These are phyloP conservation scores for Debaryomyces sp. DNA, from an alignment of 1,139 yeast genomes.

Conservation along the genomic window DNA sequence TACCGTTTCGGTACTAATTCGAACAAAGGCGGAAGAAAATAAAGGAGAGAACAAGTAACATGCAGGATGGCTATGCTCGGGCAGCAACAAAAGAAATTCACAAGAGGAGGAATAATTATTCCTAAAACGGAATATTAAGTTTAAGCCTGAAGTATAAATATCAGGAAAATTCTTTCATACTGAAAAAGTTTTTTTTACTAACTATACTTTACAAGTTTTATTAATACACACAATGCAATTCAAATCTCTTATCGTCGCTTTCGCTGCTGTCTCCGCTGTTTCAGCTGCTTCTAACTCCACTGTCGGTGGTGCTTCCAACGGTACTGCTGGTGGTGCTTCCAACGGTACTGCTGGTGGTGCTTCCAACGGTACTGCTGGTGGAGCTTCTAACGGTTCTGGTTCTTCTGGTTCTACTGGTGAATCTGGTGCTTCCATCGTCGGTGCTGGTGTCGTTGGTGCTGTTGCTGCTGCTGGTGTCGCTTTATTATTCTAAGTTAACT, in stretches of 20 bases:
- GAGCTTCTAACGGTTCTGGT: too few relatives aligned
- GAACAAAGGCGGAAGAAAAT: slow-evolving; percentile 4
- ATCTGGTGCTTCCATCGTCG: slow-evolving; percentile 23
- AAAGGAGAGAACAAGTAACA: background rate
- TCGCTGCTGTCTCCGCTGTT: slow-evolving; percentile 12
- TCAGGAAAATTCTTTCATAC: background rate
- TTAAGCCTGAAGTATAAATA: slow-evolving; percentile 3
- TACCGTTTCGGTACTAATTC: background rate
- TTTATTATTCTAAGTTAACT: slow-evolving; percentile 25
- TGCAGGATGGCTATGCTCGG: slow-evolving; percentile 7
- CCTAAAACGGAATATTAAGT: slow-evolving; percentile 1
- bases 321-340: slow-evolving; percentile 9
- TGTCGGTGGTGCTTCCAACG: slow-evolving; percentile 7
- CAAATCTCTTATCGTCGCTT: slow-evolving; percentile 12
- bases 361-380: slow-evolving; percentile 19
- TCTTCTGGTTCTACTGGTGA: slow-evolving; percentile 14
- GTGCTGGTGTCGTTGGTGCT: slow-evolving; percentile 28
- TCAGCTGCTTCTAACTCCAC: slow-evolving; percentile 12
- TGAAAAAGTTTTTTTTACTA: background rate
- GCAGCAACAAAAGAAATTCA: slow-evolving; percentile 1
- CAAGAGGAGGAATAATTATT: background rate
- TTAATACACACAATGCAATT: slow-evolving; percentile 13
- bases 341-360: slow-evolving; percentile 6
- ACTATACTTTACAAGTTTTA: slow-evolving; percentile 7
- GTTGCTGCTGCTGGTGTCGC: slow-evolving; percentile 37